These are phyloP conservation scores for Vaccinium corymbosum DNA, from an alignment of 148 eudicot genomes.

Conservation along the genomic window DNA sequence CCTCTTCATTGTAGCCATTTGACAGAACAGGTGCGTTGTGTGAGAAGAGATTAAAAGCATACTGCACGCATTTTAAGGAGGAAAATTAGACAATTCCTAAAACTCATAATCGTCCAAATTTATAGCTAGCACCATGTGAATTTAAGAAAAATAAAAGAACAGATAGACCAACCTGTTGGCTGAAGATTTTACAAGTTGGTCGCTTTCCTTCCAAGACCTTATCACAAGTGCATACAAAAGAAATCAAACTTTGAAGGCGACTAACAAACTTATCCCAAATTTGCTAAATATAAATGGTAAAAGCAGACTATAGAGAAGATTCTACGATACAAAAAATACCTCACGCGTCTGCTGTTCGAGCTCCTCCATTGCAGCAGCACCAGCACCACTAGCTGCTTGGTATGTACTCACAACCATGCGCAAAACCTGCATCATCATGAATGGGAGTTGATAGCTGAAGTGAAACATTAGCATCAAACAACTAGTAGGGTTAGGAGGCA, in stretches of 20 bases:
- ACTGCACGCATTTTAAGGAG: slow-evolving; percentile 50
- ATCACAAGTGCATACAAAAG: neutral
- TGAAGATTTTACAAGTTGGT: slow-evolving; percentile 90
- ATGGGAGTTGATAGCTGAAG: neutral
- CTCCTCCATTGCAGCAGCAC: slow-evolving; percentile 97
- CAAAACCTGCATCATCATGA: slow-evolving; percentile 35
- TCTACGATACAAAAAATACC: slow-evolving; percentile 36
- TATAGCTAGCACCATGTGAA: neutral
- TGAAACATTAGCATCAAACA: neutral
- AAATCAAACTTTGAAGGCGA: slow-evolving; percentile 6
- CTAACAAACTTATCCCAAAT: neutral
- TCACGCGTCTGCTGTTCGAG: slow-evolving; percentile 91
- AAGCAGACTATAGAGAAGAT: neutral
- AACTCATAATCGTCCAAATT: slow-evolving; percentile 10
- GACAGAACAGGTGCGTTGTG: slow-evolving; percentile 91
- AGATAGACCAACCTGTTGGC: slow-evolving; percentile 56
- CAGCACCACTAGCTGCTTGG: slow-evolving; percentile 99
- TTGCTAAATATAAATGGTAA: neutral
- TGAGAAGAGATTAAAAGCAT: slow-evolving; percentile 96
- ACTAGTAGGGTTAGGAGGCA: neutral
- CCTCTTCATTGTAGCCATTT: slow-evolving; percentile 98
- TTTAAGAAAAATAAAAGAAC: neutral
- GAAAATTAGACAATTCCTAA: neutral
- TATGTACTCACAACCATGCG: slow-evolving; percentile 97
- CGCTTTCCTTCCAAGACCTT: slow-evolving; percentile 83